Percentiles rank a stretch among this genome's conserved stretches.
phyloP scores from a whole-genome alignment of 2,329 filamentous ascomycete genomes.

The Coniochaeta ligniaria region DNA sequence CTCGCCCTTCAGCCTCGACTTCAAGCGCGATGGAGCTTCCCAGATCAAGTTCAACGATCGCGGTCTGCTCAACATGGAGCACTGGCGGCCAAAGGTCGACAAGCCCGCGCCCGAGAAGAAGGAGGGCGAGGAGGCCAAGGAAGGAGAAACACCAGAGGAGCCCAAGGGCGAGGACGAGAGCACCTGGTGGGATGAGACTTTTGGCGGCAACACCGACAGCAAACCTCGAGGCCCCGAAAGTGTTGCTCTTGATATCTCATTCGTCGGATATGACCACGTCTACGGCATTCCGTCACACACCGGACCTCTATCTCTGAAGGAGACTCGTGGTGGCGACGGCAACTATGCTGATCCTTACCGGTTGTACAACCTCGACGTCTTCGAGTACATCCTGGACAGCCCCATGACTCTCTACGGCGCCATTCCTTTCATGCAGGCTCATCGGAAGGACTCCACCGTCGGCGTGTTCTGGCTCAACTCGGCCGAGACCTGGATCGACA shows the following conservation, averaged over 20 bases:
- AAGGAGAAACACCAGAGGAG: slow-evolving; percentile 32
- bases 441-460: slow-evolving; percentile 86
- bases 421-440: slow-evolving; percentile 97
- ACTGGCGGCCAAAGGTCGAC: slow-evolving; percentile 87
- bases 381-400: slow-evolving; percentile 94
- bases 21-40: slow-evolving; percentile 72
- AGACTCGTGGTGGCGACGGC: slow-evolving; percentile 82
- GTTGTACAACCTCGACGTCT: slow-evolving; percentile 93
- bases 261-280: slow-evolving; percentile 85
- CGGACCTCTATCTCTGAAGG: slow-evolving; percentile 77
- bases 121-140: slow-evolving; percentile 40
- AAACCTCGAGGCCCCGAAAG: slow-evolving; percentile 96
- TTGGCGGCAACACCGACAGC: slow-evolving; percentile 89
- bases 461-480: slow-evolving; percentile 97
- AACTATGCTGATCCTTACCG: slow-evolving; percentile 87
- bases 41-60: slow-evolving; percentile 86
- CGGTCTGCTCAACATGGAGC: slow-evolving; percentile 88
- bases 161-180: slow-evolving; percentile 62
- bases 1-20: slow-evolving; percentile 77
- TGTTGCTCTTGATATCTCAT: slow-evolving; percentile 83
- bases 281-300: slow-evolving; percentile 93
- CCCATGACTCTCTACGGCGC: slow-evolving; percentile 98
- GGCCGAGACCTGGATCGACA: slow-evolving; percentile 95
- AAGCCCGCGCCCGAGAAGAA: slow-evolving; percentile 41
- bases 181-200: slow-evolving; percentile 97